Base-by-base conservation (phyloP, 148 eudicot species). In the Fagopyrum homotropicum region DNA sequence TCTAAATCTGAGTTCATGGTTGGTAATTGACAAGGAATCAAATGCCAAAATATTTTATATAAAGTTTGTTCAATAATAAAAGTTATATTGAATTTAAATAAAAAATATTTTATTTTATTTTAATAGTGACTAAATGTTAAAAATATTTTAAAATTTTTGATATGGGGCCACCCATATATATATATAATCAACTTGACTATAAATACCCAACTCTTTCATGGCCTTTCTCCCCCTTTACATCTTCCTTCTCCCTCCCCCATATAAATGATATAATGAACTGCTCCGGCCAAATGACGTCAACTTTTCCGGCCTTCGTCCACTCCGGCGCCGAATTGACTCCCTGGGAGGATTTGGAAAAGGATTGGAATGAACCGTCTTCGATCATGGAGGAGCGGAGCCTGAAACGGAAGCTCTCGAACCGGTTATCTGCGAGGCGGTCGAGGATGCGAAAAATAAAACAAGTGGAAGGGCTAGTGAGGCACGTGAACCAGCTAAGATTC, bases 331-430 rank as follows among this genome's bases (percentile, higher is more conserved):
- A 6, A 29, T 61, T 61, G 15, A 61, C 68, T 0, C 68, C 68
- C 8, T 61, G 43, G 68, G 68, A 61, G 4, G 68, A 61, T 22
- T 29, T 61, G 2, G 45, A 45, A 40, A 60, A 35, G 12, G 40
- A 17, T 7, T 22, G 10, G 35, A 10, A 29, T 43, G 44, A 61
- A 2, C 71, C 71, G 46, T 47, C 5, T 0, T 66, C 71, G 17
- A 66, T 66, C 47, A 66, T 66, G 3, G 71, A 66, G 46, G 71
- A 66, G 71, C 35, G 71, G 47, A 66, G 4, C 2, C 47, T 45
- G 17, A 66, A 40, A 66, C 71, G 71, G 71, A 66, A 66, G 46
- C 71, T 66, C 17, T 66, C 71, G 46, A 66, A 66, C 71, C 71
- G 71, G 71, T 6, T 35, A 14, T 66, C 71, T 17, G 71, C 71